phyloP scores from a whole-genome alignment of 352 stramenopile genomes.

The Pythium brachiatum region DNA sequence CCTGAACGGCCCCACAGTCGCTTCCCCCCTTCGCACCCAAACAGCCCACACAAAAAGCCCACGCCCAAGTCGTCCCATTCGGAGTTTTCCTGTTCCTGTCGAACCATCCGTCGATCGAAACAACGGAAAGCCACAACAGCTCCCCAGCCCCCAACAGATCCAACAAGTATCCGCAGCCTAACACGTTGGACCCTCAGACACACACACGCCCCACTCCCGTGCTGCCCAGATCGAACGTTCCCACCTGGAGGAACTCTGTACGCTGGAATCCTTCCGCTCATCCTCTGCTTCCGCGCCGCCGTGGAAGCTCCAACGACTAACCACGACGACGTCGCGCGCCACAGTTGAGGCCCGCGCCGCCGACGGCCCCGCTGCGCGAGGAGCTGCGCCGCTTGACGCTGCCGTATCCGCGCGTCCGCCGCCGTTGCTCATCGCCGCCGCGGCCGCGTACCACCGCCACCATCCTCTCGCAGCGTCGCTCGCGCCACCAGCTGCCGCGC shows the following conservation, averaged over 20 bases:
- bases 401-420: neutral
- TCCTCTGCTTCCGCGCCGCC: conserved; percentile 1
- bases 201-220: too few species aligned
- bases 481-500: neutral
- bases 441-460: neutral
- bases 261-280: neutral
- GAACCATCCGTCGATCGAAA: conserved; percentile 33
- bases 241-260: neutral
- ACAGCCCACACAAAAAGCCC: neutral
- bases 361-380: neutral
- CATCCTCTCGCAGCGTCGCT: neutral
- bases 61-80: conserved; percentile 29
- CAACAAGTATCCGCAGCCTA: neutral
- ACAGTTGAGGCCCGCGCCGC: neutral
- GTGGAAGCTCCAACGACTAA: neutral
- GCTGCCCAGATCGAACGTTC: neutral
- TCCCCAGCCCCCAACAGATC: neutral
- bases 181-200: too few species aligned
- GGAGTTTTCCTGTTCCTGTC: conserved; percentile 35
- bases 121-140: conserved; percentile 11
- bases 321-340: conserved; percentile 6
- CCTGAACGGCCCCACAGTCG: conserved; percentile 14
- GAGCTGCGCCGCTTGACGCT: neutral
- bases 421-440: neutral
- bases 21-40: neutral